A percentile compares a stretch with the other conserved stretches of the same genome.
These are phyloP conservation scores for Mycena amicta DNA, from an alignment of 768 basidiomycete species.

Conservation along the genomic window DNA sequence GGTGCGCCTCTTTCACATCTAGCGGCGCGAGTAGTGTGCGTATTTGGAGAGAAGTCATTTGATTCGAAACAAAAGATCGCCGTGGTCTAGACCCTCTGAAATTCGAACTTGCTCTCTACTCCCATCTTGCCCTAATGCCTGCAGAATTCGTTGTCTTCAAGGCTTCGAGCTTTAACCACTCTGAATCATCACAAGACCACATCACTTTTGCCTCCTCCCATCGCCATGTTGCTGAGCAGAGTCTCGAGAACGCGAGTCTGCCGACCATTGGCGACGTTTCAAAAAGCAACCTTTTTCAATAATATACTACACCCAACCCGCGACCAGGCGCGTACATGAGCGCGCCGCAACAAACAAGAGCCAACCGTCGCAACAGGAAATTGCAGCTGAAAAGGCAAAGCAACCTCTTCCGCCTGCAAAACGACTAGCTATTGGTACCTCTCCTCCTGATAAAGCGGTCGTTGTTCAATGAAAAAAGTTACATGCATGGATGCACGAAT, in stretches of 20 bases:
- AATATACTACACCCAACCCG: constrained; percentile 1
- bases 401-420: constrained; percentile 24
- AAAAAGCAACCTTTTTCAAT: neutral
- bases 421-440: constrained; percentile 40
- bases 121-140: neutral
- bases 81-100: neutral
- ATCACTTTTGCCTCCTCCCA: neutral
- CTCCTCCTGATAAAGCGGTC: no score
- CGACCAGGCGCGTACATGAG: neutral
- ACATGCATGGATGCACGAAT: constrained; percentile 79
- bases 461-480: constrained; percentile 34
- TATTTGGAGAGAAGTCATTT: constrained; percentile 48
- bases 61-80: neutral
- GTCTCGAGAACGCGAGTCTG: neutral
- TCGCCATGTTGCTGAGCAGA: constrained; percentile 10
- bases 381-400: neutral
- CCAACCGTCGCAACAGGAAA: constrained; percentile 1
- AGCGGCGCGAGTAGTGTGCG: constrained; percentile 53
- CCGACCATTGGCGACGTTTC: neutral
- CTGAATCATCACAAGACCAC: no score
- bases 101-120: neutral
- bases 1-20: constrained; percentile 36
- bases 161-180: no score
- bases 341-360: no score
- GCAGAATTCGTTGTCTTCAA: no score